These are phyloP conservation scores for Leavenworthia alabamica DNA, from an alignment of 345 rosid genomes.

Conservation along the genomic window DNA sequence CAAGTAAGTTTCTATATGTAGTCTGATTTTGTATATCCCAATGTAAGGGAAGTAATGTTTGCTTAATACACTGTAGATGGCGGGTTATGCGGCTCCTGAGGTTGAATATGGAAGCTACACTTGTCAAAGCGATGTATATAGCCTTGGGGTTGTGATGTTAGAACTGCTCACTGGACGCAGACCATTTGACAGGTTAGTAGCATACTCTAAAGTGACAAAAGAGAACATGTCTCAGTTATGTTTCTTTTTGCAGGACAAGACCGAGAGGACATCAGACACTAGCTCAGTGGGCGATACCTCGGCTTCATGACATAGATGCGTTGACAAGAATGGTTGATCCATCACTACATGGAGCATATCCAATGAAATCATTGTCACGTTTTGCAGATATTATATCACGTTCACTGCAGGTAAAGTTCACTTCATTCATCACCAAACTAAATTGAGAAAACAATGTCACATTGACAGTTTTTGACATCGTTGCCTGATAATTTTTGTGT, in stretches of 20 bases:
- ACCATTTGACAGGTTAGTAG: slow-evolving; percentile 67
- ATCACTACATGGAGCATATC: slow-evolving; percentile 51
- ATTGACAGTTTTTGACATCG: background rate
- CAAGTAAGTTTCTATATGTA: slow-evolving; percentile 41
- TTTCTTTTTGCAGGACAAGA: slow-evolving; percentile 47
- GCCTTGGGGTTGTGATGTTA: slow-evolving; percentile 93
- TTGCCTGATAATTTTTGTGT: background rate
- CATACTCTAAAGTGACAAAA: no score
- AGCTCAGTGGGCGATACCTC: slow-evolving; percentile 82
- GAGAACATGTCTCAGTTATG: background rate
- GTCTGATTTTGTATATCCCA: background rate
- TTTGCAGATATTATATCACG: slow-evolving; percentile 87
- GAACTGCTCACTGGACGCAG: slow-evolving; percentile 85
- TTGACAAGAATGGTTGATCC: slow-evolving; percentile 86
- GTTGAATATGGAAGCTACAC: slow-evolving; percentile 69
- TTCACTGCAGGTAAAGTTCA: slow-evolving; percentile 62
- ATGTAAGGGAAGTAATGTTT: background rate
- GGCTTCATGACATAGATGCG: slow-evolving; percentile 86
- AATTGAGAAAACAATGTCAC: background rate
- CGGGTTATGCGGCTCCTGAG: slow-evolving; percentile 75
- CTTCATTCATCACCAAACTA: background rate
- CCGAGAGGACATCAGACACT: slow-evolving; percentile 72
- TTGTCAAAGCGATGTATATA: slow-evolving; percentile 83
- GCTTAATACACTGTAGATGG: slow-evolving; percentile 37
- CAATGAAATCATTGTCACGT: slow-evolving; percentile 81